Conservation (phyloP, 2,329 filamentous ascomycete genomes). For the Acarospora socialis region DNA sequence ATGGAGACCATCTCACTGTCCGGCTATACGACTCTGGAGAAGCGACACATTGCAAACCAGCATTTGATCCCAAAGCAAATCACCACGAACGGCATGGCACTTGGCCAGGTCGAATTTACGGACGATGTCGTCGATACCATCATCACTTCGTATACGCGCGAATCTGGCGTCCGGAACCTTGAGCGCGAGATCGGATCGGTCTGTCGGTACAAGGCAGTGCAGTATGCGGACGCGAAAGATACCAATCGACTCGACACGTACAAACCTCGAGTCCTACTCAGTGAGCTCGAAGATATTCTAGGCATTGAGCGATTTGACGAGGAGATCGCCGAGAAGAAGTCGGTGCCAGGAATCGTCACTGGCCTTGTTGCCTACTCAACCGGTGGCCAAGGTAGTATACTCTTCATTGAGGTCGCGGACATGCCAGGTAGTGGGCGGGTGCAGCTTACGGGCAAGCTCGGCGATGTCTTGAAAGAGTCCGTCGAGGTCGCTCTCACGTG, state of each 20-base stretch:
- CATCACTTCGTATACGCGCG: slow-evolving; percentile 90
- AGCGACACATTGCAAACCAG: slow-evolving; percentile 81
- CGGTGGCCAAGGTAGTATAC: slow-evolving; percentile 84
- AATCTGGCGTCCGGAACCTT: slow-evolving; percentile 88
- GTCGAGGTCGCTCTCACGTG: slow-evolving; percentile 92
- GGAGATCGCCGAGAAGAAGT: slow-evolving; percentile 77
- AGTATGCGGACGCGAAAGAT: slow-evolving; percentile 84
- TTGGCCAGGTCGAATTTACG: slow-evolving; percentile 60
- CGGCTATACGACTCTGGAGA: slow-evolving; percentile 94
- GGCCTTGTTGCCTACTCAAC: slow-evolving; percentile 89
- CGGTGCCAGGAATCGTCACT: slow-evolving; percentile 81
- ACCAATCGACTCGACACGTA: slow-evolving; percentile 53
- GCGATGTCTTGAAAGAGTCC: slow-evolving; percentile 91
- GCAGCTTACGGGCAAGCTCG: slow-evolving; percentile 89
- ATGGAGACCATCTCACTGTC: slow-evolving; percentile 94
- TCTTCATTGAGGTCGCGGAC: slow-evolving; percentile 96
- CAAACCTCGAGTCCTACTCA: slow-evolving; percentile 54
- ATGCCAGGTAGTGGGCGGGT: slow-evolving; percentile 90
- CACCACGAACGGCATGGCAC: slow-evolving; percentile 67
- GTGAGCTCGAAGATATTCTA: slow-evolving; percentile 79
- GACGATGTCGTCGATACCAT: slow-evolving; percentile 86
- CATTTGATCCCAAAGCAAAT: slow-evolving; percentile 97
- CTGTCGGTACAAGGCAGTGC: slow-evolving; percentile 86
- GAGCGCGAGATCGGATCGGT: slow-evolving; percentile 92
- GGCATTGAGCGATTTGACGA: slow-evolving; percentile 91